phyloP scores from a whole-genome alignment of 495 filamentous ascomycete species.

The Usnea hakonensis region DNA sequence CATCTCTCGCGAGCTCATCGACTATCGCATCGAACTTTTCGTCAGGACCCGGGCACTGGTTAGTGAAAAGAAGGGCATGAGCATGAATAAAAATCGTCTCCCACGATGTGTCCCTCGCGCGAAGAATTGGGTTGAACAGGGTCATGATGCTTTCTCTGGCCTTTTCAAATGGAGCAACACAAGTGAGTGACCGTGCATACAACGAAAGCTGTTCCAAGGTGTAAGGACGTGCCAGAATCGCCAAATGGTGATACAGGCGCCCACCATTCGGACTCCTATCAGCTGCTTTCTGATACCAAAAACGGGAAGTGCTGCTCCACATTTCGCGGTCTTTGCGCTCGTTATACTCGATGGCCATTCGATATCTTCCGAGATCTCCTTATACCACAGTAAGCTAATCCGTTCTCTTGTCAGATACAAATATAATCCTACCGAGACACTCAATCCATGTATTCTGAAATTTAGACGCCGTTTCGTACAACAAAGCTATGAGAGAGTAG shows the following conservation, averaged over 20 bases:
- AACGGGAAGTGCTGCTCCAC: conserved; percentile 66
- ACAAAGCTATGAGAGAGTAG: conserved; percentile 43
- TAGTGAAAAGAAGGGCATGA: not conserved
- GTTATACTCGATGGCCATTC: conserved; percentile 46
- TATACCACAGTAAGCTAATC: not conserved
- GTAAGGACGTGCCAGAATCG: conserved; percentile 71
- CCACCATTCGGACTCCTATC: conserved; percentile 62
- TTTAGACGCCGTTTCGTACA: conserved; percentile 44
- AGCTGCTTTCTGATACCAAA: conserved; percentile 74
- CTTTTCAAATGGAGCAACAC: conserved; percentile 45
- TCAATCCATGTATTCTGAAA: conserved; percentile 88
- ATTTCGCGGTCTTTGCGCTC: conserved; percentile 58
- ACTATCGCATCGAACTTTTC: not conserved
- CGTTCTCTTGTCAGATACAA: not conserved
- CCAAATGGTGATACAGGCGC: conserved; percentile 75
- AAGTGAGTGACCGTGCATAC: conserved; percentile 50
- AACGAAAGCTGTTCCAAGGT: conserved; percentile 66
- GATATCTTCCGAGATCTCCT: conserved; percentile 39
- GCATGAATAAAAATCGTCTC: not conserved
- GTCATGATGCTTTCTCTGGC: conserved; percentile 63
- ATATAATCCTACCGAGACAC: conserved; percentile 43
- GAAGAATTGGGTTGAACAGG: conserved; percentile 59
- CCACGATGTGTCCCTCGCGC: not conserved
- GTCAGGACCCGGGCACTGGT: not conserved
- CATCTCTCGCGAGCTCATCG: not conserved